Conservation (phyloP, 164 flowering plant genomes). For the Euptelea pleiosperma region DNA sequence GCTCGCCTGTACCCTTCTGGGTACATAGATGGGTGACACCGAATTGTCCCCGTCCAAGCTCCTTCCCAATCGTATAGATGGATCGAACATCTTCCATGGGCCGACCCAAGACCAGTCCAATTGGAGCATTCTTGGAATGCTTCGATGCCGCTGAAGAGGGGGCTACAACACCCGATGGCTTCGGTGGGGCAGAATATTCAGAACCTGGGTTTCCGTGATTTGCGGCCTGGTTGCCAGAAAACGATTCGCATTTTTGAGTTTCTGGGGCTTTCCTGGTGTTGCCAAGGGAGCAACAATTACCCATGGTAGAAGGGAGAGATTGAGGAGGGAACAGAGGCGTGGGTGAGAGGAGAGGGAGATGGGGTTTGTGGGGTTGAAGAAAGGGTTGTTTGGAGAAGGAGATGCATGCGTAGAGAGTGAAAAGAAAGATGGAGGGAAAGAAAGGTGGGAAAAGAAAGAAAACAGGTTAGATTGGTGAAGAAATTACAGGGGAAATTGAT, state of each 20-base stretch:
- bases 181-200: slow-evolving; percentile 11
- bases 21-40: slow-evolving; percentile 76
- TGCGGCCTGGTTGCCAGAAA: neutral
- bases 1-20: slow-evolving; percentile 54
- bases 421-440: slow-evolving; percentile 3
- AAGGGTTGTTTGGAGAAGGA: slow-evolving; percentile 8
- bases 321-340: neutral
- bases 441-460: slow-evolving; percentile 6
- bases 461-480: slow-evolving; percentile 28
- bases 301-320: slow-evolving; percentile 36
- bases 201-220: neutral
- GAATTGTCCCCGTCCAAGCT: slow-evolving; percentile 81
- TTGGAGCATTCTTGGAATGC: slow-evolving; percentile 32
- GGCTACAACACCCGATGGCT: slow-evolving; percentile 11
- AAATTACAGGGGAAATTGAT: slow-evolving; percentile 11
- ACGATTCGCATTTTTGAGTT: slow-evolving; percentile 9
- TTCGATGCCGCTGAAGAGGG: slow-evolving; percentile 19
- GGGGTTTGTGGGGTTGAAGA: slow-evolving; percentile 18
- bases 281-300: slow-evolving; percentile 58
- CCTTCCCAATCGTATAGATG: slow-evolving; percentile 58
- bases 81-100: slow-evolving; percentile 72
- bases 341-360: neutral
- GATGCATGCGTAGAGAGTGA: slow-evolving; percentile 6
- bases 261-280: slow-evolving; percentile 6
- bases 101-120: slow-evolving; percentile 65